A percentile compares a stretch with the other conserved stretches of the same genome.
Evolutionary conservation across 2,329 filamentous ascomycete species (phyloP).

Genomic region (Chaetothyriales sp.): DNA sequence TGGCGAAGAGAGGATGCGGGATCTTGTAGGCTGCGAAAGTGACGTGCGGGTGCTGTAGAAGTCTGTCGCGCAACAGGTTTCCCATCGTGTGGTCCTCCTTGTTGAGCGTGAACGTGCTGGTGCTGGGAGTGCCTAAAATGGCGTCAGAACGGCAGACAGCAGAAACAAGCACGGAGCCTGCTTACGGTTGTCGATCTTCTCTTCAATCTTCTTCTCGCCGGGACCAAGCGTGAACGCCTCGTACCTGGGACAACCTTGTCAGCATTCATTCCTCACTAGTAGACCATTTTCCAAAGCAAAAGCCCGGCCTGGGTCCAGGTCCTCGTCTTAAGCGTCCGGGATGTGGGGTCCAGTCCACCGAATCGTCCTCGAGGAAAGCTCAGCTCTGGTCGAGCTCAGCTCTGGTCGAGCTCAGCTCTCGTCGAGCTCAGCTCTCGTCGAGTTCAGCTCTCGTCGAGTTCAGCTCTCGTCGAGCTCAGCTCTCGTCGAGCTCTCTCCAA

Average conservation of each 20-base stretch:
- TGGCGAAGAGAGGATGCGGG: slow-evolving; percentile 33
- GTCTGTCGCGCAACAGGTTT: slow-evolving; percentile 74
- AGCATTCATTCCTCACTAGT: not conserved
- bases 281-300: not conserved
- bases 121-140: slow-evolving; percentile 67
- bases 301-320: not conserved
- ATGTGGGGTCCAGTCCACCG: too few species aligned
- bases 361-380: too few species aligned
- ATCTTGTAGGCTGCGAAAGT: slow-evolving; percentile 74
- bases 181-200: slow-evolving; percentile 78
- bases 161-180: slow-evolving; percentile 8
- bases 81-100: slow-evolving; percentile 96
- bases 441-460: too few species aligned
- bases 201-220: slow-evolving; percentile 86
- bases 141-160: slow-evolving; percentile 1
- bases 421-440: too few species aligned
- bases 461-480: too few species aligned
- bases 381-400: too few species aligned
- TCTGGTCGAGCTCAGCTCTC: too few species aligned
- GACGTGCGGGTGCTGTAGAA: slow-evolving; percentile 72
- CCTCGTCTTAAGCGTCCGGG: not conserved
- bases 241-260: slow-evolving; percentile 47
- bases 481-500: too few species aligned
- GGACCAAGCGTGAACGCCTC: slow-evolving; percentile 81
- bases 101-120: slow-evolving; percentile 86